phyloP scores from a whole-genome alignment of 1,284 basidiomycete species.

The Cryptococcus sp. region DNA sequence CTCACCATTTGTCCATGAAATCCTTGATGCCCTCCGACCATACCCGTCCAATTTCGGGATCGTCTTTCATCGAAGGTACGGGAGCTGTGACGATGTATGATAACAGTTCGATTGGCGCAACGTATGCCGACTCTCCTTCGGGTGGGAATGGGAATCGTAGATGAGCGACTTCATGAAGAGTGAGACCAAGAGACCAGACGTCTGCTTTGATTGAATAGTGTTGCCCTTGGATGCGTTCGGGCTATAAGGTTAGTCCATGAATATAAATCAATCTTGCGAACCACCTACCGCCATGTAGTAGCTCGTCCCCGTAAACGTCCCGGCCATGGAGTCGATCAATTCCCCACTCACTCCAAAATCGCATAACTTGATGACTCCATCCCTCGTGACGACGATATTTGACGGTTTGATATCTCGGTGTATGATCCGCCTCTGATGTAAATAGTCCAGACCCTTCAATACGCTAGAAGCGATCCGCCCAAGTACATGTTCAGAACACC shows the following conservation, averaged over 20 bases:
- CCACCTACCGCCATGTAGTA: conserved; percentile 92
- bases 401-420: conserved; percentile 98
- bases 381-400: conserved; percentile 81
- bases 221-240: conserved; percentile 84
- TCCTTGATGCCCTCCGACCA: conserved; percentile 90
- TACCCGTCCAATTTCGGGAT: conserved; percentile 50
- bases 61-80: conserved; percentile 66
- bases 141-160: conserved; percentile 91
- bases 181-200: conserved; percentile 96
- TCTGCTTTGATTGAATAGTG: conserved; percentile 91
- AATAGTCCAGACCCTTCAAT: conserved; percentile 83
- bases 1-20: conserved; percentile 83
- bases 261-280: background rate
- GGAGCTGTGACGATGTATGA: conserved; percentile 87
- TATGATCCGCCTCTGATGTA: conserved; percentile 86
- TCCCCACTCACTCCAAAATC: conserved; percentile 98
- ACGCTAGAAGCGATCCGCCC: conserved; percentile 89
- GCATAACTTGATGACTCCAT: conserved; percentile 84
- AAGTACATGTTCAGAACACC: conserved; percentile 87
- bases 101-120: conserved; percentile 88
- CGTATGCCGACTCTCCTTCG: conserved; percentile 58
- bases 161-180: conserved; percentile 86
- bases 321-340: conserved; percentile 82
- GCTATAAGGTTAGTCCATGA: conserved; percentile 52
- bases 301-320: conserved; percentile 93